A percentile compares a stretch with the other conserved stretches of the same genome.
Evolutionary conservation across 2,329 filamentous ascomycete species (phyloP).

Genomic region (Elsinoe perseae): DNA sequence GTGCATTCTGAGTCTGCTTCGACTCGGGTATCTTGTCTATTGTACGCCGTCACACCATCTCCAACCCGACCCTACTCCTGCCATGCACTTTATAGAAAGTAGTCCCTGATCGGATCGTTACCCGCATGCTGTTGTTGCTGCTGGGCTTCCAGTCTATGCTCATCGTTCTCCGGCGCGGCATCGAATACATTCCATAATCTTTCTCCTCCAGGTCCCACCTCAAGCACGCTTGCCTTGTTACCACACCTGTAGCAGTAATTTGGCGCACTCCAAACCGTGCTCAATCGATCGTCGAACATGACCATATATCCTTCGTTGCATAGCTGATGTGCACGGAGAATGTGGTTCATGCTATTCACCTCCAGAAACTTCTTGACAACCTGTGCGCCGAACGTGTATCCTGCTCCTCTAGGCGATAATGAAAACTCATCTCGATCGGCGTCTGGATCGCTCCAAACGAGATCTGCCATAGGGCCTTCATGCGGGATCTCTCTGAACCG

Average conservation of each 20-base stretch:
- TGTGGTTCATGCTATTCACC: slow-evolving; percentile 96
- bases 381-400: slow-evolving; percentile 95
- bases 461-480: slow-evolving; percentile 97
- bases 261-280: slow-evolving; percentile 75
- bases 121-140: slow-evolving; percentile 60
- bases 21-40: slow-evolving; percentile 6
- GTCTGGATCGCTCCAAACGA: slow-evolving; percentile 97
- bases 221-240: slow-evolving; percentile 92
- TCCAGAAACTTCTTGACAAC: slow-evolving; percentile 97
- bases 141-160: slow-evolving; percentile 73
- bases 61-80: not conserved
- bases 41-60: not conserved
- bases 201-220: slow-evolving; percentile 88
- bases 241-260: slow-evolving; percentile 56
- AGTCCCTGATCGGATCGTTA: slow-evolving; percentile 62
- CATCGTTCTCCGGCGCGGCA: slow-evolving; percentile 89
- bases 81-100: slow-evolving; percentile 50
- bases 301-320: slow-evolving; percentile 98
- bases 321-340: slow-evolving; percentile 92
- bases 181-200: slow-evolving; percentile 97
- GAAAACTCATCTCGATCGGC: slow-evolving; percentile 97
- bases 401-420: slow-evolving; percentile 82
- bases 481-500: slow-evolving; percentile 97
- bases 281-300: slow-evolving; percentile 86
- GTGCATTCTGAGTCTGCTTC: not conserved